Base-by-base conservation (phyloP, 345 rosid species). In the Chamaenerion angustifolium region DNA sequence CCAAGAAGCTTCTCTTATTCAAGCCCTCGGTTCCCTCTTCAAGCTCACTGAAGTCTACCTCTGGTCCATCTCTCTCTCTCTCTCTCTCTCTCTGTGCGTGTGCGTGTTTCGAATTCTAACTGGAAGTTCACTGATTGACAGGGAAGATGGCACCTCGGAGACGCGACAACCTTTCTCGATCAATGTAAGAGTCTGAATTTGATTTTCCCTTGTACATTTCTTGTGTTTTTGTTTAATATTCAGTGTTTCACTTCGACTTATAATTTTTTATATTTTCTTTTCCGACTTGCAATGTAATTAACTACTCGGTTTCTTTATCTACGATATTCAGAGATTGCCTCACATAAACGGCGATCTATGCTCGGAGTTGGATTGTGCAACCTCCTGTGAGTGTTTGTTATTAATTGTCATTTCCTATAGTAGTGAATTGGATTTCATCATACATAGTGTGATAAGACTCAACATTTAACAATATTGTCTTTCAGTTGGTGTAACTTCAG, bases 11-110 rank as follows among this genome's bases (percentile, higher is more conserved):
- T 71, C 67, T 43, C 78, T 87, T 14, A 70, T 86, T 56, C 54
- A 52, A 67, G 87, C 82, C 57, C 68, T 86, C 12, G 95, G 92
- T 21, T 69, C 85, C 45, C 82, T 74, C 61, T 75, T 83, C 68
- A 81, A 79, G 68, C 88, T 81, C 64, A 77, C 85, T 27, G 71
- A 83, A 56, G 77, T 81, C 50, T 53, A 76, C 51, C 69, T 90
- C 64, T 75, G 94, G 98, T 81, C 37, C 48, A 42, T 21, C 55
- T 37, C 56, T 46, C 54, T 55, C 42, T 43, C 40, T 9, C 14
- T 12, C 27, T 42, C 16, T 16, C n/a, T 35, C 47, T 14, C 8
- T 51, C 16, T 23, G 0, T 21, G 25, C 4, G 0, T 21, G 25
- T 21, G 25, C 4, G 25, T 21, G 43, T 6, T 50, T 8, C 16